Evolutionary conservation across 176 grass and related monocot species (phyloP), one percentile per base, ranked within the genome.

Genomic region (sorghum (Sorghum bicolor)): DNA sequence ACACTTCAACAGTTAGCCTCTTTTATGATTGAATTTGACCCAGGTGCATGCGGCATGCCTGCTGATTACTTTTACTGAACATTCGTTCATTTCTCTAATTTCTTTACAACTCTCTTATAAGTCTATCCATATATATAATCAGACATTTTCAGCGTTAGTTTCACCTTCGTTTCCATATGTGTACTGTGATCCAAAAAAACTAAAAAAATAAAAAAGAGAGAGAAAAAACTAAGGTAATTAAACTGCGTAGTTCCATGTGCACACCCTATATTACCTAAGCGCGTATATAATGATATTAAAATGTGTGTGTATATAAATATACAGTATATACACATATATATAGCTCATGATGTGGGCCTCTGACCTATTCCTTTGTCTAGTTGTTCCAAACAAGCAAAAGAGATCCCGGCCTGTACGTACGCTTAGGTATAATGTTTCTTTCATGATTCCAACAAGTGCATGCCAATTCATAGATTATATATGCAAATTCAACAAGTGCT

Each of bases 381-480:
- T 71, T 43, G 38, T 75, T 85, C 82, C 71, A 75, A 72, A 77
- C 37, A 62, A 55, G 55, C 22, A 60, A 60, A 81, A 80, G 45
- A 81, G 69, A 89, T 24, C 60, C 22, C 26, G 38, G 75, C 70
- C 48, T 67, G 64, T 53, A 79, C 85, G 63, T 81, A 65, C 74
- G 5, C 41, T 92, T 85, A 87, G 92, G 83, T 92, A 82, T 84
- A 61, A 69, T 55, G 92, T 97, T 90, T 83, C 83, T 97, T 90
- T 97, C 88, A 88, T 74, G 73, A 32, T 70, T 60, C 37, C 77
- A 57, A 83, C 77, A 55, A 83, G 74, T 75, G 61, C 61, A 30
- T 15, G 80, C 70, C 82, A 80, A 80, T 55, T 80, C 63, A 80
- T 63, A 43, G 34, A 48, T 68, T 43, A 67, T 20, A 11, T 44